Evolutionary conservation across 1,139 yeast genomes (phyloP).

Genomic region (Geotrichum citri-aurantii): DNA sequence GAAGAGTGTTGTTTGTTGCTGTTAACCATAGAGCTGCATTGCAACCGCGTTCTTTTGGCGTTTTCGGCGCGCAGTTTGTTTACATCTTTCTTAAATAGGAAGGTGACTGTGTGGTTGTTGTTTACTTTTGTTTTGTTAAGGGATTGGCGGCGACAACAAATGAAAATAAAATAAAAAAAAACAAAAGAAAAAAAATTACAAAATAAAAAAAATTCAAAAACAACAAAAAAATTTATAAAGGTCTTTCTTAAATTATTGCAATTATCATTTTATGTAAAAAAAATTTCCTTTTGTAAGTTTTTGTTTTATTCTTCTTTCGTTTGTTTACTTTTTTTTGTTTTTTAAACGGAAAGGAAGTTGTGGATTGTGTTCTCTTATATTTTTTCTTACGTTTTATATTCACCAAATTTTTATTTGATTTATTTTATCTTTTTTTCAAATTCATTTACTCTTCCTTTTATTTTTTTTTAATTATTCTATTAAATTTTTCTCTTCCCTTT

Average conservation of each 20-base stretch:
- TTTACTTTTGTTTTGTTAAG: background rate
- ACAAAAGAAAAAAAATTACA: background rate
- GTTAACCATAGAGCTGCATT: too few species aligned
- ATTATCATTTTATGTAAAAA: background rate
- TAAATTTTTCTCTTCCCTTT: background rate
- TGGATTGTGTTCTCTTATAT: background rate
- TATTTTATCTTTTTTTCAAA: background rate
- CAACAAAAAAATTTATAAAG: background rate
- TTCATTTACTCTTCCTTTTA: background rate
- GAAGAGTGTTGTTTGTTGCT: background rate
- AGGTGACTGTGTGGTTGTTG: background rate
- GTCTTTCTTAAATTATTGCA: background rate
- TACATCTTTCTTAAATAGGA: slow-evolving; percentile 10
- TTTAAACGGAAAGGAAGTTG: background rate
- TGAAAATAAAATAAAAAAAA: background rate
- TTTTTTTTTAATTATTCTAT: background rate
- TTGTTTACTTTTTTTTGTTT: slow-evolving; percentile 10
- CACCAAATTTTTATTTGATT: background rate
- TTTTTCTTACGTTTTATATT: too few species aligned
- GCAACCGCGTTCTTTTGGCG: slow-evolving; percentile 1
- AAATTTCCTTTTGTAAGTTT: background rate
- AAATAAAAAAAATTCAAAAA: background rate
- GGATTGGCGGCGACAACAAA: too few species aligned
- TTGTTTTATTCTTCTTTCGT: background rate
- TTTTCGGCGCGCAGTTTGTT: slow-evolving; percentile 4